phyloP scores from a whole-genome alignment of 208 protist species.

The Crithidia brevicula region DNA sequence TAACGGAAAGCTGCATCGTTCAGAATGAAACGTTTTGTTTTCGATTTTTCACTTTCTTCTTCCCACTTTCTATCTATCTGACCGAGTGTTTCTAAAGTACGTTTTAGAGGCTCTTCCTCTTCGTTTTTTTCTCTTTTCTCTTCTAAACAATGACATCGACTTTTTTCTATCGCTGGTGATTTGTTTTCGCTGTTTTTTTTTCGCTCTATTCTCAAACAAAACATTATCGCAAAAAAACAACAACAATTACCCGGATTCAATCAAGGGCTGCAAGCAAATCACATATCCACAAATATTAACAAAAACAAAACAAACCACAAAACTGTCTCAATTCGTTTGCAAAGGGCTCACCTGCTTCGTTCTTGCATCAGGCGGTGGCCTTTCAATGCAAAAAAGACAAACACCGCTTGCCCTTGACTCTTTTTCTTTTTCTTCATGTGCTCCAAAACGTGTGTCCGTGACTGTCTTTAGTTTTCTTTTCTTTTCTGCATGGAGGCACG shows the following conservation, averaged over 20 bases:
- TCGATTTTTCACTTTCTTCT: background rate
- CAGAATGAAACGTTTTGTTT: no score
- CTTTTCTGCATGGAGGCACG: background rate
- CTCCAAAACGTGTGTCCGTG: no score
- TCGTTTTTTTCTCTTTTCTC: conserved; percentile 2
- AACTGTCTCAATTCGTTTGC: background rate
- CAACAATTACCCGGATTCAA: no score
- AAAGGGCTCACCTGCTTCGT: background rate
- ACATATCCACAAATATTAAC: no score
- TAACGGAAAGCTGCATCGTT: no score
- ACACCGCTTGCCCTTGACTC: background rate
- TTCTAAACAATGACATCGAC: background rate
- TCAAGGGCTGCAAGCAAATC: no score
- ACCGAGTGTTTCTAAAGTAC: background rate
- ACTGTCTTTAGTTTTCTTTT: background rate
- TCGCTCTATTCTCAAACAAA: background rate
- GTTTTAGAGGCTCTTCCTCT: background rate
- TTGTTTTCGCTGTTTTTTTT: conserved; percentile 8
- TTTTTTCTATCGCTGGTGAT: background rate
- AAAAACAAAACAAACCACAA: background rate
- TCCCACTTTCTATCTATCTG: background rate
- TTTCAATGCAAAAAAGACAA: background rate
- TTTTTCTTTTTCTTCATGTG: background rate
- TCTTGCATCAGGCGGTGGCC: background rate
- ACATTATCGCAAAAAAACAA: no score